Base-by-base conservation (phyloP, 1,139 yeast species). In the Lodderomyces jiufengensis region DNA sequence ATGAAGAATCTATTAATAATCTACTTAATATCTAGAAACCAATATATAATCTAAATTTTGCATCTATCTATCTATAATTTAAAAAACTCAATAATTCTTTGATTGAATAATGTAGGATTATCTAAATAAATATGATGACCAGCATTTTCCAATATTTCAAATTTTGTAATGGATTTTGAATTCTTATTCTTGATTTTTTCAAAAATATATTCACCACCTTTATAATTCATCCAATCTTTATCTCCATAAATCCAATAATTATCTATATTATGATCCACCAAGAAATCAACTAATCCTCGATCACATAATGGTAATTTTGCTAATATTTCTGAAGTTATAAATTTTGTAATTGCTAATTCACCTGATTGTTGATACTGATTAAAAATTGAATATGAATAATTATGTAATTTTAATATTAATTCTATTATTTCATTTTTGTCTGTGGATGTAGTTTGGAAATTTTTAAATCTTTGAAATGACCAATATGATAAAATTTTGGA, bases 281-380 rank as follows among this genome's bases (percentile, higher is more conserved):
- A 42, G 38, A 52, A 59, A 31, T 63, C 63, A 7, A 57, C 54
- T 18, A 68, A 50, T 1, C 70, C 70, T 20, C 74, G 54, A 40
- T 68, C 73, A 38, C 69, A 52, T n/a, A 69, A 49, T 0, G 75
- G 75, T 21, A 69, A 45, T 16, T 52, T 49, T 0, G 75, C 64
- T 25, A 69, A 50, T 11, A 69, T 66, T 39, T 67, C 71, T 42
- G 61, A 70, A 41, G 56, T 66, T 23, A 69, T 61, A 11, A 69
- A 49, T 39, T 61, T 66, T 5, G 73, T 65, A 23, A 68, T 68
- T 22, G 74, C 73, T 40, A 68, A 52, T 43, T 69, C 75, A 1
- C 75, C 75, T 1, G 70, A 63, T 0, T 70, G 66, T 47, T 63
- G 72, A 43, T 49, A 67, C 45, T 69, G 75, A 45, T 68, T 67